These are phyloP conservation scores for Quercus bicolor DNA, from an alignment of 306 rosid species.

Conservation along the genomic window DNA sequence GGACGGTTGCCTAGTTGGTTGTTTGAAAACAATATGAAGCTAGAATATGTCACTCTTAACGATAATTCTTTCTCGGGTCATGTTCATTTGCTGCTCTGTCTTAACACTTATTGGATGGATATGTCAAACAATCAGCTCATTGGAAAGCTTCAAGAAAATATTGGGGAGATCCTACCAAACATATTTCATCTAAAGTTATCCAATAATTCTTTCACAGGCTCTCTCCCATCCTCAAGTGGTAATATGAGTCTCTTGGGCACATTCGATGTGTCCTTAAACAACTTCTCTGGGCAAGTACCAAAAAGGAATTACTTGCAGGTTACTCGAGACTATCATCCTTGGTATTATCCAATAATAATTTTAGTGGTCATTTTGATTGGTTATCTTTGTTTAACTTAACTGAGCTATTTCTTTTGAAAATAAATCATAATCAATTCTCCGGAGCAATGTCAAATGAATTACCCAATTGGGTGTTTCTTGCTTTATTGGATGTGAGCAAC, in stretches of 20 bases:
- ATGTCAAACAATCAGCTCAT: background rate
- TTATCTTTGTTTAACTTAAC: background rate
- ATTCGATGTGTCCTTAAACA: background rate
- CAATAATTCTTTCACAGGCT: background rate
- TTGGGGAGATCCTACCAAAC: background rate
- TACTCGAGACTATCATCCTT: fast-evolving
- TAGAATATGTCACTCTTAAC: background rate
- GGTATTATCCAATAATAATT: background rate
- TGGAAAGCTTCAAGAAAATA: background rate
- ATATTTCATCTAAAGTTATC: background rate
- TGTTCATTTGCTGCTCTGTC: background rate
- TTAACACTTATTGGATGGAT: background rate
- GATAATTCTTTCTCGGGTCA: background rate
- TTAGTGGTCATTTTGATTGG: background rate
- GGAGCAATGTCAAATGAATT: background rate
- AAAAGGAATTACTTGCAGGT: too few relatives aligned
- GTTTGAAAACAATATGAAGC: background rate
- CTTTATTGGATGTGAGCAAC: background rate
- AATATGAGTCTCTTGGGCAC: fast-evolving
- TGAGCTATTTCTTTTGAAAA: fast-evolving
- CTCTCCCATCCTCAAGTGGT: too few relatives aligned
- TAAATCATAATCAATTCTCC: background rate
- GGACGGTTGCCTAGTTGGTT: background rate
- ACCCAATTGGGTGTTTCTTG: fast-evolving
- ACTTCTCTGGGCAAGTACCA: background rate